Conservation (phyloP, 1,284 basidiomycete genomes). For the Cryptococcus deneoformans region DNA sequence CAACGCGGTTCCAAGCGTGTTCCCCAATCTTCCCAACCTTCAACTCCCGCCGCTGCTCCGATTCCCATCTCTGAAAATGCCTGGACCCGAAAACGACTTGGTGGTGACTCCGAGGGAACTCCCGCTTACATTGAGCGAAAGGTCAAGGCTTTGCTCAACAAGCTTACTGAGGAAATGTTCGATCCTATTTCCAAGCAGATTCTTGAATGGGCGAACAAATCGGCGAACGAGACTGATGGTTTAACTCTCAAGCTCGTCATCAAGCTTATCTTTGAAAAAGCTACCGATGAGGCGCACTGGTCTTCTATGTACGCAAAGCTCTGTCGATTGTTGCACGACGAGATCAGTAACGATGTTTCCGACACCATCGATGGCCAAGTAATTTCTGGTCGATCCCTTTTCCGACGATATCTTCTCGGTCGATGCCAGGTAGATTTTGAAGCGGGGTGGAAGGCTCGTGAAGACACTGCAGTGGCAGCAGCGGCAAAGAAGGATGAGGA, state of each 20-base stretch:
- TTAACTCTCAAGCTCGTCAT: constrained; percentile 94
- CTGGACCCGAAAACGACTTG: constrained; percentile 60
- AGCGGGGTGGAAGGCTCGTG: constrained; percentile 64
- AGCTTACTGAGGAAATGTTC: constrained; percentile 96
- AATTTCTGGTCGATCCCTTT: constrained; percentile 78
- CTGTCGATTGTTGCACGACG: constrained; percentile 90
- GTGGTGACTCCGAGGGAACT: constrained; percentile 57
- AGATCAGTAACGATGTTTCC: constrained; percentile 77
- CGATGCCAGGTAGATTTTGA: constrained; percentile 96
- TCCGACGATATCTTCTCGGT: constrained; percentile 87
- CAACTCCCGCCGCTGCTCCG: constrained; percentile 46
- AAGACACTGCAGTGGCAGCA: constrained; percentile 56
- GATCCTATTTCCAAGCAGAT: constrained; percentile 92
- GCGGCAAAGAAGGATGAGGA: constrained; percentile 57
- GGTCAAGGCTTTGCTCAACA: constrained; percentile 92
- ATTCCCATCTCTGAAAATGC: constrained; percentile 76
- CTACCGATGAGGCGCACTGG: constrained; percentile 92
- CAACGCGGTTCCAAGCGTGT: constrained; percentile 40
- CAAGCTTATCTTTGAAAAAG: constrained; percentile 94
- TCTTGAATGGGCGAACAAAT: constrained; percentile 91
- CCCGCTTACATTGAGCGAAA: constrained; percentile 87
- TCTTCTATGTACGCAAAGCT: constrained; percentile 96
- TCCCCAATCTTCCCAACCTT: constrained; percentile 36
- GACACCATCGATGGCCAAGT: constrained; percentile 87
- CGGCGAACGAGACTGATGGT: constrained; percentile 87